Evolutionary conservation across 2,329 filamentous ascomycete genomes (phyloP).

Genomic region (Chaetomium strumarium): DNA sequence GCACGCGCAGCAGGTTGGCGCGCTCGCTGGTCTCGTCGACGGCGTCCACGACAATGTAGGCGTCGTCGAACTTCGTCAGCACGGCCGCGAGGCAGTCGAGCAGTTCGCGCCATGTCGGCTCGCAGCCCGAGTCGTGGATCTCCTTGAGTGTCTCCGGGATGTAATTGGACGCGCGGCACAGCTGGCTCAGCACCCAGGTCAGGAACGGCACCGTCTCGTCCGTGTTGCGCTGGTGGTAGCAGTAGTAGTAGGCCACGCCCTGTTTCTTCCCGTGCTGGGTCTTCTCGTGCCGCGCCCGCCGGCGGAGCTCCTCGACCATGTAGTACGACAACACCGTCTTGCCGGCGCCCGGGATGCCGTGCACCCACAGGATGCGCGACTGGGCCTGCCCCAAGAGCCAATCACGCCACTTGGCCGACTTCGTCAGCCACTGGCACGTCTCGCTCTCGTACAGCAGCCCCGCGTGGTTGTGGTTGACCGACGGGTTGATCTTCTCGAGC

Average conservation of each 20-base stretch:
- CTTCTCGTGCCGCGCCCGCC: too few relatives aligned
- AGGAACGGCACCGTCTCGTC: conserved; percentile 28
- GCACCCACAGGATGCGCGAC: conserved; percentile 12
- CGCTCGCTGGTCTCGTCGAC: conserved; percentile 28
- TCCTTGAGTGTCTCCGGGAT: conserved; percentile 8
- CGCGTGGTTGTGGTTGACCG: conserved; percentile 2
- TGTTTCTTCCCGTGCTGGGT: background rate
- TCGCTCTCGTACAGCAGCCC: conserved; percentile 10
- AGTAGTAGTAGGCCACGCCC: conserved; percentile 29
- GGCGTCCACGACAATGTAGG: conserved; percentile 28
- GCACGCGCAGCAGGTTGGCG: conserved; percentile 18
- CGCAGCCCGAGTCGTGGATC: background rate
- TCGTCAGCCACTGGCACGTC: conserved; percentile 15
- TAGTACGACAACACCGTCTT: conserved; percentile 18
- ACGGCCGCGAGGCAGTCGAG: conserved; percentile 8
- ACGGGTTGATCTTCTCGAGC: background rate
- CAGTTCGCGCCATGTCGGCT: background rate
- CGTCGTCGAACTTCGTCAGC: conserved; percentile 3
- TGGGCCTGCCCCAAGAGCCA: conserved; percentile 11
- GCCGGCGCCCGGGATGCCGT: conserved; percentile 19
- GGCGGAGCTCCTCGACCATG: conserved; percentile 3
- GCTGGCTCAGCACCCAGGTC: conserved; percentile 23
- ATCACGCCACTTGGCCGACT: conserved; percentile 7
- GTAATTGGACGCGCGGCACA: conserved; percentile 21
- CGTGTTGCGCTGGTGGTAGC: conserved; percentile 24